These are phyloP conservation scores for Diaporthe sp. DNA, from an alignment of 2,329 filamentous ascomycete species.

Conservation along the genomic window DNA sequence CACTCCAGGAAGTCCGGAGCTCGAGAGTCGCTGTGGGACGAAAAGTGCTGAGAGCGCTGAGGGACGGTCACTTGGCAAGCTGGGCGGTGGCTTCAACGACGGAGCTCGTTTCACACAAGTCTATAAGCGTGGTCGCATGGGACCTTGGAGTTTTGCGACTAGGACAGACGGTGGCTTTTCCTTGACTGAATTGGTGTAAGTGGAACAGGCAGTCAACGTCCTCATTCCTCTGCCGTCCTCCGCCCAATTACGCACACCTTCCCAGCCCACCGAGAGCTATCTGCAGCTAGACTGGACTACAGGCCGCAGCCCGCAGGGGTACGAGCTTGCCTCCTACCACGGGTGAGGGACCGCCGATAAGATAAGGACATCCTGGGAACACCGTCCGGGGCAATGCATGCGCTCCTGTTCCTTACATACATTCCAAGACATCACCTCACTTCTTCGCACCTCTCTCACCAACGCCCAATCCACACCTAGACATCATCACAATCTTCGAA, in stretches of 20 bases:
- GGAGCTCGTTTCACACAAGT: background rate
- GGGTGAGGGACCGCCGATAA: background rate
- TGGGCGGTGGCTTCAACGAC: constrained; percentile 3
- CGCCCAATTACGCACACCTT: constrained; percentile 7
- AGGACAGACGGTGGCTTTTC: background rate
- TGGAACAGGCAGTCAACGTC: background rate
- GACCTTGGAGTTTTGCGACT: background rate
- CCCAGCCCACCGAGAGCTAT: constrained; percentile 26
- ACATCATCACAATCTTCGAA: background rate
- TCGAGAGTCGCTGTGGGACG: constrained; percentile 9
- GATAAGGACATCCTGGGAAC: constrained; percentile 3
- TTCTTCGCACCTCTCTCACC: background rate
- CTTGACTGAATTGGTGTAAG: constrained; percentile 14
- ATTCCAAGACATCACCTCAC: background rate
- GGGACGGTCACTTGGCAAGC: background rate
- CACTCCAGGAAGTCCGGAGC: constrained; percentile 11
- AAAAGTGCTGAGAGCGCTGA: background rate
- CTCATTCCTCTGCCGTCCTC: constrained; percentile 9
- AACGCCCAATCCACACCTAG: background rate
- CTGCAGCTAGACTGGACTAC: constrained; percentile 5
- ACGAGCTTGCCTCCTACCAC: background rate
- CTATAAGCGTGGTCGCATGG: constrained; percentile 1
- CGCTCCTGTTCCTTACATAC: background rate
- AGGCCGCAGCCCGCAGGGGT: constrained; percentile 2
- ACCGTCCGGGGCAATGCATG: background rate